Base-by-base conservation (phyloP, 2,329 filamentous ascomycete genomes). In the Atkinsonella hypoxylon region DNA sequence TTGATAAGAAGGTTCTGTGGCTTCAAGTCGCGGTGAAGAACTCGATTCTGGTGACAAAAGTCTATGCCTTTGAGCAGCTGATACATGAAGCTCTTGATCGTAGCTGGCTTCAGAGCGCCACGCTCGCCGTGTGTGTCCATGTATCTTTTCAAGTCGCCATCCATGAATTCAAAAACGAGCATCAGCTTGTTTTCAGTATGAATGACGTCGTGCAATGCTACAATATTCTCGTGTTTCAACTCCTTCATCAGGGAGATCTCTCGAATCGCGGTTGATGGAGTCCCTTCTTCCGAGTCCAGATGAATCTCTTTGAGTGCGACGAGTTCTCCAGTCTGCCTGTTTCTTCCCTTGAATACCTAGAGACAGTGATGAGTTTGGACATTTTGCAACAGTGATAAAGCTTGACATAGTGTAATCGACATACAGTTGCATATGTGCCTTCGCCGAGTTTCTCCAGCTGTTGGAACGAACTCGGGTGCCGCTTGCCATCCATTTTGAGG, bases 161-260 rank as follows among this genome's bases (percentile, higher is more conserved):
- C 93, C 91, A 98, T 96, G 70, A 84, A 95, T 69, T 98, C 93
- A 61, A 98, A 98, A 10, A 98, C 93, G 40, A 98, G 83, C 93
- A 98, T 98, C 52, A 98, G 82, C 69, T 98, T 98, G 72, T 97
- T 98, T 74, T 98, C 93, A 52, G 93, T 98, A 70, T 98, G 93
- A 62, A 98, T 97, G 51, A 98, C 93, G 76, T 98, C 93, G 77
- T 97, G 89, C 5, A 98, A 82, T 53, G 85, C 88, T 61, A 98
- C 90, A 58, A 98, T 97, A 65, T 96, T 97, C 67, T 96, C 90
- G 70, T 98, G 93, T 70, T 97, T 97, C 58, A 98, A 79, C 71
- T 98, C 93, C 71, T 98, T 98, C 93, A 98, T 97, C 51, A 98
- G 78, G 1, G 90, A 96, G 62, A 98, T 98, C 70, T 98, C 93